Evolutionary conservation across 176 grass and related monocot species (phyloP), one percentile per base, ranked within the genome.

Genomic region (Musa troglodytarum): DNA sequence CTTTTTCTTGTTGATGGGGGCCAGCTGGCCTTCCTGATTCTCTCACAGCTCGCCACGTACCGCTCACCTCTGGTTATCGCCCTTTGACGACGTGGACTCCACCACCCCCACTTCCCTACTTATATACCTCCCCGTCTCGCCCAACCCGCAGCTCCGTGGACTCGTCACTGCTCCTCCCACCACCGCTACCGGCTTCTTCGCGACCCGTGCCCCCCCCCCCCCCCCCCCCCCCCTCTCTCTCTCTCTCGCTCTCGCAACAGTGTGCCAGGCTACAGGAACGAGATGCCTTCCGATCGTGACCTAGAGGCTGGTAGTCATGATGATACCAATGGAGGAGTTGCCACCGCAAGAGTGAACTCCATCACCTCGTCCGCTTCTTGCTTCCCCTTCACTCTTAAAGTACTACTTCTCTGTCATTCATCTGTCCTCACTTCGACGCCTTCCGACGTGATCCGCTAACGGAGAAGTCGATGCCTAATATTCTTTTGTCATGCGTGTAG

Each of bases 351-450:
- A 77, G 89, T 94, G 88, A 88, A 94, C 77, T 88, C 82, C 84
- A 87, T 94, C 86, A 23, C 94, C 66, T 81, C 86, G 9, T 10
- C 19, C 50, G 84, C 84, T 17, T 74, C 76, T 68, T 88, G 88
- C 83, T 82, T 87, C 57, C 91, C 95, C 22, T 80, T 99, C 16
- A 72, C 84, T 50, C 86, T 98, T 50, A 86, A 90, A 89, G 93
- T 96, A 81, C 14, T 5, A 14, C 25, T 8, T 50, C 17, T 43
- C 4, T 43, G 34, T 43, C 34, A 43, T 22, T 16, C 22, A 15
- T 9, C 50, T 43, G 11, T 15, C 20, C 22, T 54, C 55, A 23
- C 49, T 8, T 3, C 24, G 58, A 1, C 8, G 23, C 7, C 25
- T 26, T 65, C 17, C 9, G n/a, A 58, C 29, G 53, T 23, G 34